A percentile compares a stretch with the other conserved stretches of the same genome.
These are phyloP conservation scores for Mycena vitilis DNA, from an alignment of 768 basidiomycete genomes.

Conservation along the genomic window DNA sequence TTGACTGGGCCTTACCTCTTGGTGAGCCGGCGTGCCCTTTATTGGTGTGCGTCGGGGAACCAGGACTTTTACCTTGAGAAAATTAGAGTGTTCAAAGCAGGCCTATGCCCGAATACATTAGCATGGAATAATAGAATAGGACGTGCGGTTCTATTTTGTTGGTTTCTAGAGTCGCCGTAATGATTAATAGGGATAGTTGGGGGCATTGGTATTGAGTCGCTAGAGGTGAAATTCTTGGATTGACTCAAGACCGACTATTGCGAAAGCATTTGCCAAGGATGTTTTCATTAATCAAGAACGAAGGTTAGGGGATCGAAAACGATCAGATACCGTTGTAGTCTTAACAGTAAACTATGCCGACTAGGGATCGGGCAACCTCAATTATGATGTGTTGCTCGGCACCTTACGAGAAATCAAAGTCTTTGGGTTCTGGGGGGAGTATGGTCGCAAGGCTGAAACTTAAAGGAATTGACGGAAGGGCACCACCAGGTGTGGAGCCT, in stretches of 20 bases:
- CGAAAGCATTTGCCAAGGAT: slow-evolving; percentile 66
- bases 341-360: slow-evolving; percentile 47
- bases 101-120: slow-evolving; percentile 86
- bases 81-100: slow-evolving; percentile 87
- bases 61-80: slow-evolving; percentile 86
- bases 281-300: slow-evolving; percentile 40
- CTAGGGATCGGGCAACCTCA: slow-evolving; percentile 52
- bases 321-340: slow-evolving; percentile 71
- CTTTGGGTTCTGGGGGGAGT: slow-evolving; percentile 88
- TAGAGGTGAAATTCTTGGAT: slow-evolving; percentile 91
- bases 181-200: slow-evolving; percentile 87
- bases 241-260: slow-evolving; percentile 83
- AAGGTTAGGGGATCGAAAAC: slow-evolving; percentile 89
- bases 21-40: no score
- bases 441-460: slow-evolving; percentile 75
- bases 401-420: slow-evolving; percentile 91
- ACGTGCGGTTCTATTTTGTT: slow-evolving; percentile 86
- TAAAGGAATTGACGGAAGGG: slow-evolving; percentile 75
- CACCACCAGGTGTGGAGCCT: slow-evolving; percentile 75
- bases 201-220: slow-evolving; percentile 85
- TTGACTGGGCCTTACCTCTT: no score
- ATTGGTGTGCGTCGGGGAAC: slow-evolving; percentile 77
- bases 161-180: slow-evolving; percentile 85
- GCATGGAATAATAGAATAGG: slow-evolving; percentile 88
- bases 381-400: slow-evolving; percentile 55